Base-by-base conservation (phyloP, 2,329 filamentous ascomycete genomes). In the Emydomyces testavorans region DNA sequence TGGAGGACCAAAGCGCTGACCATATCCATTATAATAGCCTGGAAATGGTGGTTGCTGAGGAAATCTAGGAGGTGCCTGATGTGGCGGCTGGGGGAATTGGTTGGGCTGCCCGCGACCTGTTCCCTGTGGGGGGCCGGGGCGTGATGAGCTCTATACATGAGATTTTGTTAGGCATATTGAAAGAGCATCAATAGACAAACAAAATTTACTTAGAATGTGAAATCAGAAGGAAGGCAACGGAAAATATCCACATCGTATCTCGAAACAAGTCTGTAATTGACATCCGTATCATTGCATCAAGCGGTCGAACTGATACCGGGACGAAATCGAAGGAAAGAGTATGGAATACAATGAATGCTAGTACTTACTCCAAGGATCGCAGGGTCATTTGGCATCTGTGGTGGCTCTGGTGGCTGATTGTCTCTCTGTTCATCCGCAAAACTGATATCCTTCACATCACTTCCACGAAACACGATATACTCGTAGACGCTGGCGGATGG, bases 191-290 rank as follows among this genome's bases (percentile, higher is more conserved):
- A 34, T 40, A 28, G 38, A 46, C 35, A 47, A 39, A 39, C 4
- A 3, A 44, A 32, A 40, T 7, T 8, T 6, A 15, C 4, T 7
- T 39, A 47, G 46, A 47, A 52, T 8, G 20, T 52, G 39, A 55
- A 41, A 53, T 94, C 88, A 95, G 88, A 94, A 95, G 89, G 89
- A 95, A 95, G 89, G 88, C 89, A 95, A 94, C 89, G 88, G 89
- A 94, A 82, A 84, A 82, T 79, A 71, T 94, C 89, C 82, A 94
- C 89, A 94, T 73, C 77, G 77, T 83, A 74, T 87, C 84, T 83
- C 84, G 83, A 82, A 80, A 76, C 78, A 78, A 74, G 75, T 78
- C 75, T 76, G 71, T 72, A 63, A 62, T 93, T 94, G 86, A 92
- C 86, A 94, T 94, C 89, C 89, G 88, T 77, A 83, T 85, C 94